Conservation (phyloP, 2,329 filamentous ascomycete genomes). For the Ophiostoma sp. region DNA sequence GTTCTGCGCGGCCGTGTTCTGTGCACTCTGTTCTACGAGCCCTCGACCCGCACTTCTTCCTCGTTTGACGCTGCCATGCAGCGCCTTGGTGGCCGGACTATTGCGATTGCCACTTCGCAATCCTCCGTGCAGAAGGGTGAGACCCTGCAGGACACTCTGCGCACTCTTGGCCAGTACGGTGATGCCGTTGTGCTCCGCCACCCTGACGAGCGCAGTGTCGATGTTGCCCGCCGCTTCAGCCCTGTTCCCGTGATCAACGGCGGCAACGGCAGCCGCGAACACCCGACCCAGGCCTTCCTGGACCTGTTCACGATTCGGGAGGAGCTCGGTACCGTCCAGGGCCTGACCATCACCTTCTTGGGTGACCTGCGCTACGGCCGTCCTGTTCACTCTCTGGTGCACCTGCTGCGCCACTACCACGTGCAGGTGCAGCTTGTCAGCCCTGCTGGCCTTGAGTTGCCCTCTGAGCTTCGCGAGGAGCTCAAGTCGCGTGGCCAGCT, state of each 20-base stretch:
- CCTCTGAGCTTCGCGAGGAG: slow-evolving; percentile 65
- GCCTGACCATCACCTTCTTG: slow-evolving; percentile 90
- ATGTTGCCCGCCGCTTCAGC: slow-evolving; percentile 79
- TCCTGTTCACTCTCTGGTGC: slow-evolving; percentile 90
- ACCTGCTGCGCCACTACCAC: slow-evolving; percentile 91
- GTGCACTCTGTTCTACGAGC: slow-evolving; percentile 95
- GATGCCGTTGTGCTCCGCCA: slow-evolving; percentile 96
- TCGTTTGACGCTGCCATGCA: slow-evolving; percentile 99
- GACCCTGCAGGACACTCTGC: slow-evolving; percentile 84
- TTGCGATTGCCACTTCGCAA: slow-evolving; percentile 73
- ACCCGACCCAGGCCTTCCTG: slow-evolving; percentile 94
- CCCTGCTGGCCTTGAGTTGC: slow-evolving; percentile 72
- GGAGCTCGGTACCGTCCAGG: slow-evolving; percentile 91
- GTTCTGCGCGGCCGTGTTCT: slow-evolving; percentile 81
- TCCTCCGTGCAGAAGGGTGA: slow-evolving; percentile 95
- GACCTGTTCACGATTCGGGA: slow-evolving; percentile 98
- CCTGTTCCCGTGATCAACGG: slow-evolving; percentile 94
- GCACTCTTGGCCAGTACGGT: slow-evolving; percentile 88
- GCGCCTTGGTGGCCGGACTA: slow-evolving; percentile 81
- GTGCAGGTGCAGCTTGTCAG: slow-evolving; percentile 89
- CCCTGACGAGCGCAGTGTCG: slow-evolving; percentile 73
- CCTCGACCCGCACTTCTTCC: slow-evolving; percentile 87
- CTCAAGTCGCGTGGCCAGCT: slow-evolving; percentile 72
- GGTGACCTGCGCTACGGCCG: slow-evolving; percentile 91
- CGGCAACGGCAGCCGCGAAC: slow-evolving; percentile 91